A percentile compares a stretch with the other conserved stretches of the same genome.
phyloP scores from a whole-genome alignment of 2,329 filamentous ascomycete genomes.

The Clonostachys chloroleuca region DNA sequence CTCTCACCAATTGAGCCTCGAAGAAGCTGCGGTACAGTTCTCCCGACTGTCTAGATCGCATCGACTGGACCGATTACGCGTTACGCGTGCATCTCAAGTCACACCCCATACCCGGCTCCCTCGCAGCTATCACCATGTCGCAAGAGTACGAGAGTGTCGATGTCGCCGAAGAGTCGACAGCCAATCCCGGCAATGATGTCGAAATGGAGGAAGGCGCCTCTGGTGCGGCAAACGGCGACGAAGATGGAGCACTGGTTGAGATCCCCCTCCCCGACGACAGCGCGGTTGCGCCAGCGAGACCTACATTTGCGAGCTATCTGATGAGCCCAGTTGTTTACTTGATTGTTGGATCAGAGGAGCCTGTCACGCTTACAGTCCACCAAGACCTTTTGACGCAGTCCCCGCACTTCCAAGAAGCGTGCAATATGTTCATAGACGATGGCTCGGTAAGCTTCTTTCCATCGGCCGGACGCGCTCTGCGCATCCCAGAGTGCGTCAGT shows the following conservation, averaged over 20 bases:
- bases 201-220: slow-evolving; percentile 17
- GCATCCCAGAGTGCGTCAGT: not conserved
- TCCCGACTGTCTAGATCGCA: no score
- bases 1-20: no score
- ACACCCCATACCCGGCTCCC: not conserved
- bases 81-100: no score
- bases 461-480: slow-evolving; percentile 14
- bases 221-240: slow-evolving; percentile 22
- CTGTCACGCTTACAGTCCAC: slow-evolving; percentile 70
- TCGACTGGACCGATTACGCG: no score
- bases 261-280: slow-evolving; percentile 28
- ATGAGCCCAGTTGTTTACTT: slow-evolving; percentile 67
- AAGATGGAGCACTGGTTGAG: slow-evolving; percentile 17
- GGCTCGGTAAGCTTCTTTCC: slow-evolving; percentile 40
- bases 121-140: not conserved
- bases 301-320: slow-evolving; percentile 54
- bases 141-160: not conserved
- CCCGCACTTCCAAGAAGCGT: slow-evolving; percentile 66
- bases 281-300: slow-evolving; percentile 23
- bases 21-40: no score
- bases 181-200: slow-evolving; percentile 16
- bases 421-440: slow-evolving; percentile 56
- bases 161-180: not conserved
- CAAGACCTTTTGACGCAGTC: slow-evolving; percentile 71
- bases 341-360: slow-evolving; percentile 57